Conservation (phyloP, 2,329 filamentous ascomycete genomes). For the Aspergillus sergii region DNA sequence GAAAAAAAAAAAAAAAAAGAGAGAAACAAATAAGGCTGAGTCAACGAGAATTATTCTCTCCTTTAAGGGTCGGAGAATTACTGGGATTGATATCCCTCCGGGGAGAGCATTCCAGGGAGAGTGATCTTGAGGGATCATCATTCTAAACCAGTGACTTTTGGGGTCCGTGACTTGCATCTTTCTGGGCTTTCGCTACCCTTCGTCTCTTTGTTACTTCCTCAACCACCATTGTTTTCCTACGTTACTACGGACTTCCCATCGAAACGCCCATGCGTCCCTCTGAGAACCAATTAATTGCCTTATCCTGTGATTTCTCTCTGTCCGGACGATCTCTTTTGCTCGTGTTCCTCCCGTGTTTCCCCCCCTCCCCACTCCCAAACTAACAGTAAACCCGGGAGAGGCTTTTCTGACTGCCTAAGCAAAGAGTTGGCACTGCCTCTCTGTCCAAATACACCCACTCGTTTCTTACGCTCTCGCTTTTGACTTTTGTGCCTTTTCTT, state of each 20-base stretch:
- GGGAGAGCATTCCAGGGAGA: not conserved
- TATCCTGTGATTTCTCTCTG: not conserved
- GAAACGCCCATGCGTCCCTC: not conserved
- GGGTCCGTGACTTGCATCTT: slow-evolving; percentile 5
- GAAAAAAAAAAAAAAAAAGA: not conserved
- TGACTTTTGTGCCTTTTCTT: slow-evolving; percentile 8
- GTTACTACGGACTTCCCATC: not conserved
- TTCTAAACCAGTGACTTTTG: not conserved
- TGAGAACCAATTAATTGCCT: not conserved
- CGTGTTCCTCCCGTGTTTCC: slow-evolving; percentile 1
- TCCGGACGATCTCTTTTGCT: not conserved
- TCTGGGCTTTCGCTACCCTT: slow-evolving; percentile 6
- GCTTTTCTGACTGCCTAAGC: slow-evolving; percentile 3
- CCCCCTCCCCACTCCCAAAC: not conserved
- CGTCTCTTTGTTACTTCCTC: not conserved
- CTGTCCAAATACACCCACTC: not conserved
- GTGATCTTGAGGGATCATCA: not conserved
- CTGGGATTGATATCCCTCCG: not conserved
- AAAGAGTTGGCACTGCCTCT: slow-evolving; percentile 4
- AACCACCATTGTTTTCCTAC: not conserved
- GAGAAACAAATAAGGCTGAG: not conserved
- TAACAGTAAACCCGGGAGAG: not conserved
- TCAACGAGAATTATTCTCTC: not conserved
- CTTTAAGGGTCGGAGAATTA: not conserved
- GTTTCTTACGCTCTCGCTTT: slow-evolving; percentile 6